Conservation (phyloP, 768 basidiomycete genomes). For the Ephemerocybe angulata region DNA sequence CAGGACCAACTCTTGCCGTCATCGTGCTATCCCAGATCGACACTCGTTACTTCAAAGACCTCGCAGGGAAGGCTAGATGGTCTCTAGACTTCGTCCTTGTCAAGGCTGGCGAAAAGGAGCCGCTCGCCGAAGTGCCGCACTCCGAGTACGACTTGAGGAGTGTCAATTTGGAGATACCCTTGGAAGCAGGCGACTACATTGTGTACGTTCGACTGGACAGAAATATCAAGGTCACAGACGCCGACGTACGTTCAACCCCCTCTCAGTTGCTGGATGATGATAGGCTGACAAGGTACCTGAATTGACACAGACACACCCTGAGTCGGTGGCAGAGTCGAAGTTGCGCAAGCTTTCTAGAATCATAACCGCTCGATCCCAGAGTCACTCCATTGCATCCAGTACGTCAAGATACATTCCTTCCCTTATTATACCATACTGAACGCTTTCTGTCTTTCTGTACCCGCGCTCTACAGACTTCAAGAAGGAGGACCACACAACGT, state of each 20-base stretch:
- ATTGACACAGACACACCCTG: too few relatives aligned
- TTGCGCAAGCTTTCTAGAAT: conserved; percentile 38
- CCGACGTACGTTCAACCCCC: conserved; percentile 17
- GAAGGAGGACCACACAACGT: conserved; percentile 16
- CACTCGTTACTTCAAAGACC: conserved; percentile 45
- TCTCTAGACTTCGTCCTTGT: conserved; percentile 49
- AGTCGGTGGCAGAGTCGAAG: conserved; percentile 28
- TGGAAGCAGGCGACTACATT: conserved; percentile 42
- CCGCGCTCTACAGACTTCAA: conserved; percentile 10
- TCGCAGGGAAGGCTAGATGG: conserved; percentile 42
- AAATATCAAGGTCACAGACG: conserved; percentile 16
- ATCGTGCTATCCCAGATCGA: conserved; percentile 53
- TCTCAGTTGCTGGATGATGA: background rate
- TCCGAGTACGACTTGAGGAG: conserved; percentile 37
- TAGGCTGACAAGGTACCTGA: background rate
- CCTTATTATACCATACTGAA: conserved; percentile 23
- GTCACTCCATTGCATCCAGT: conserved; percentile 47
- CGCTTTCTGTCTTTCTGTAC: background rate
- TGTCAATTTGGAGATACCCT: conserved; percentile 38
- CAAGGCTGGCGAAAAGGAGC: conserved; percentile 40
- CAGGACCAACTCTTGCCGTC: conserved; percentile 37
- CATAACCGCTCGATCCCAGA: conserved; percentile 41
- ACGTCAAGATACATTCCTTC: conserved; percentile 23
- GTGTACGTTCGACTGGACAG: conserved; percentile 41
- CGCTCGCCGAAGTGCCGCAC: conserved; percentile 34